Conservation (phyloP, 352 stramenopile species). For the Globisporangium heterothallicum region DNA sequence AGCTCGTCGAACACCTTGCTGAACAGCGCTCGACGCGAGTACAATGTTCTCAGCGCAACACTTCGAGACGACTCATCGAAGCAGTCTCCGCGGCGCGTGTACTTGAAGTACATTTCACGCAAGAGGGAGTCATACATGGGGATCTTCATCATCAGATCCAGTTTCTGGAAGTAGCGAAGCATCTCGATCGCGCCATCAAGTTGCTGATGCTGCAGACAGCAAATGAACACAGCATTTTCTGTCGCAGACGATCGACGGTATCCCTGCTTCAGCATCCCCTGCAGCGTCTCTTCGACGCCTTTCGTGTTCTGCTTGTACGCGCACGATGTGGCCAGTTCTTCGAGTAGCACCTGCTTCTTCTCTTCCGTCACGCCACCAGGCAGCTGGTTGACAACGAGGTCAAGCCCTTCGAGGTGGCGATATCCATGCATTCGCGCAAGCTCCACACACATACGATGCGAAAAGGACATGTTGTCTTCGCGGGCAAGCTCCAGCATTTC, state of each 20-base stretch:
- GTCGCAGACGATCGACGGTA: constrained; percentile 49
- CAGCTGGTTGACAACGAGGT: constrained; percentile 41
- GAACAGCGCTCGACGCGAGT: constrained; percentile 54
- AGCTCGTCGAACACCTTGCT: constrained; percentile 43
- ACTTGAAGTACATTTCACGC: constrained; percentile 77
- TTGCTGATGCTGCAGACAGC: constrained; percentile 44
- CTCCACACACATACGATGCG: constrained; percentile 58
- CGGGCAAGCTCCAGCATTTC: constrained; percentile 42
- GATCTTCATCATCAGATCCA: constrained; percentile 36
- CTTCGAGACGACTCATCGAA: constrained; percentile 62
- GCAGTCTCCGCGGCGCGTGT: constrained; percentile 42
- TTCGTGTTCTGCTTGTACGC: constrained; percentile 56
- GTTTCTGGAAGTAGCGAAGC: constrained; percentile 45
- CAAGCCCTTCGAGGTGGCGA: constrained; percentile 40
- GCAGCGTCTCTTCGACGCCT: constrained; percentile 46
- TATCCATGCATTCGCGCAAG: constrained; percentile 63
- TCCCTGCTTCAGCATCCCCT: constrained; percentile 31
- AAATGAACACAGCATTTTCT: constrained; percentile 59
- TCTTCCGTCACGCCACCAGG: constrained; percentile 12
- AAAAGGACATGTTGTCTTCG: constrained; percentile 48
- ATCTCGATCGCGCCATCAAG: constrained; percentile 27
- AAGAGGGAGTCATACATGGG: constrained; percentile 68
- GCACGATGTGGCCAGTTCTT: constrained; percentile 68
- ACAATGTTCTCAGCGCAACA: constrained; percentile 50
- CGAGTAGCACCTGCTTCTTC: constrained; percentile 41